A percentile compares a stretch with the other conserved stretches of the same genome.
Evolutionary conservation across 2,329 filamentous ascomycete species (phyloP).

Genomic region (Orbilia quercus): DNA sequence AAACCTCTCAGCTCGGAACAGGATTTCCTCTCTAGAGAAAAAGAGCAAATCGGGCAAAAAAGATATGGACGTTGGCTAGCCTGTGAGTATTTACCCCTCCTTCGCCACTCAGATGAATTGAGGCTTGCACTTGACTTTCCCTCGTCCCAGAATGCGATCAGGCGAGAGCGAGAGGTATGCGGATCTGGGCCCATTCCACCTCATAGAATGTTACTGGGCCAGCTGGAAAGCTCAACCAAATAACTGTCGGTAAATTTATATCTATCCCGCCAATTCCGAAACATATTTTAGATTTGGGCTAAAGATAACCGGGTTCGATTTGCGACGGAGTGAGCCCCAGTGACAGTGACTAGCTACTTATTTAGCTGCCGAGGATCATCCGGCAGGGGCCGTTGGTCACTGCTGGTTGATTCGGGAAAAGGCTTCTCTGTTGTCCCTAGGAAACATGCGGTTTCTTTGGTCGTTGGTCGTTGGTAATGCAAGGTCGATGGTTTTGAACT

Average conservation of each 20-base stretch:
- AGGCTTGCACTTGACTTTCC: conserved; percentile 21
- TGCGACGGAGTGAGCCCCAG: conserved; percentile 12
- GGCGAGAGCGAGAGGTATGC: conserved; percentile 17
- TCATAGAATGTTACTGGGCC: conserved; percentile 24
- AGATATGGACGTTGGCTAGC: conserved; percentile 11
- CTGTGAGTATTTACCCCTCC: conserved; percentile 29
- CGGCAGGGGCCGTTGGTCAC: conserved; percentile 31
- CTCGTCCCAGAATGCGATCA: conserved; percentile 17
- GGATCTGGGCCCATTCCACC: conserved; percentile 33
- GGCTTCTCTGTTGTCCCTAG: conserved; percentile 4
- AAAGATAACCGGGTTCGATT: conserved; percentile 43
- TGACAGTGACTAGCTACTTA: too few species aligned
- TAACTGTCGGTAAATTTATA: conserved; percentile 4
- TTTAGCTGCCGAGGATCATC: conserved; percentile 37
- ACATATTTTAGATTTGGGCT: conserved; percentile 29
- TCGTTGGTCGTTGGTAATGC: conserved; percentile 37
- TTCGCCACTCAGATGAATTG: conserved; percentile 44
- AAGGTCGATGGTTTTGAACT: conserved; percentile 43
- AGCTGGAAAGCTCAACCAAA: conserved; percentile 32
- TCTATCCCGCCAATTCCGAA: conserved; percentile 31
- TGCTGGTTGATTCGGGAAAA: conserved; percentile 34
- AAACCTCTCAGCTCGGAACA: conserved; percentile 37
- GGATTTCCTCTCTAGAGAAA: background rate
- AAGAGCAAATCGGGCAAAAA: background rate
- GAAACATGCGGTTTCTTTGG: conserved; percentile 15